Conservation (phyloP, 805 yeast species). For the Candida corydali region DNA sequence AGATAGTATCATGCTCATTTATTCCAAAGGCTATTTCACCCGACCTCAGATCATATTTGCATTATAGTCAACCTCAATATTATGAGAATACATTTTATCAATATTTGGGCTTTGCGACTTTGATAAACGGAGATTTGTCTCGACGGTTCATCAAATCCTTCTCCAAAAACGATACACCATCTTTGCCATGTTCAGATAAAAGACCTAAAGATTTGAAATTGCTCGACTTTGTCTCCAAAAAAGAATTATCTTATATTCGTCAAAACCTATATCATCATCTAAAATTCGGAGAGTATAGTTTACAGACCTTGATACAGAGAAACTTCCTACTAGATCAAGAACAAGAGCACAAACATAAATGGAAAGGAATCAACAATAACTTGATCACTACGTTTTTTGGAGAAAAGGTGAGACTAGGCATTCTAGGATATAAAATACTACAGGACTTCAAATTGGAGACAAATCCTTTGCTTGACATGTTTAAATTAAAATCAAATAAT, state of each 20-base stretch:
- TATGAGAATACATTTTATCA: conserved; percentile 4
- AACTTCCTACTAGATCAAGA: neutral
- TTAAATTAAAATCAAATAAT: neutral
- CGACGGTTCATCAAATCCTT: neutral
- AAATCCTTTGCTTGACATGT: neutral
- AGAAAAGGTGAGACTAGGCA: neutral
- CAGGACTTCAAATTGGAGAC: neutral
- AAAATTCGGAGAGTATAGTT: neutral
- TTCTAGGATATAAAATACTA: conserved; percentile 1
- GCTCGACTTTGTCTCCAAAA: neutral
- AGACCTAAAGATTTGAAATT: neutral
- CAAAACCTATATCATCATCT: neutral
- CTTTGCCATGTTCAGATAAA: no score
- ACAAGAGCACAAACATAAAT: neutral
- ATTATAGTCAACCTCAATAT: neutral
- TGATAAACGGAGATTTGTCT: conserved; percentile 3
- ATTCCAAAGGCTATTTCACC: neutral
- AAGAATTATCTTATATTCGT: neutral
- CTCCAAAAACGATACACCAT: no score
- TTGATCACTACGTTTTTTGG: neutral
- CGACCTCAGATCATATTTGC: neutral
- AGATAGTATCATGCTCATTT: conserved; percentile 1
- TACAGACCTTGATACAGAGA: neutral
- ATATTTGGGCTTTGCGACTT: conserved; percentile 3
- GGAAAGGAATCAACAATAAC: neutral